Conservation (phyloP, 305 asterid species). For the Rubia tinctorum region DNA sequence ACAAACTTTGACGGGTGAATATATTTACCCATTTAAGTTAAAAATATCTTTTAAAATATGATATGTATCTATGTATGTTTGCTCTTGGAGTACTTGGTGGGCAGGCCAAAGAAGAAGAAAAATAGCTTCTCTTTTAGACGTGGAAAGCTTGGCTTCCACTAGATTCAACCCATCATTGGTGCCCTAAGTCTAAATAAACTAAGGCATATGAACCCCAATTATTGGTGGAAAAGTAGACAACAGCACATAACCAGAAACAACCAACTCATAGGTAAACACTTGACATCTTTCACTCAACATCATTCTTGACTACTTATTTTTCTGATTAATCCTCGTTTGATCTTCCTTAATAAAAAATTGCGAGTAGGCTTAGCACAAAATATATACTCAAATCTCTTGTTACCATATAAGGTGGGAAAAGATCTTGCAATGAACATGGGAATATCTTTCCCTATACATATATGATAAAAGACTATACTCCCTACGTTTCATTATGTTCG, state of each 20-base stretch:
- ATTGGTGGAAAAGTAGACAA: conserved; percentile 46
- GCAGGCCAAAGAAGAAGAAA: background rate
- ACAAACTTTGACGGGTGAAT: no score
- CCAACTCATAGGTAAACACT: conserved; percentile 19
- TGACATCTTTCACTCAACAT: conserved; percentile 15
- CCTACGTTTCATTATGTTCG: no score
- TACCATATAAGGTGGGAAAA: conserved; percentile 16
- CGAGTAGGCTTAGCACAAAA: background rate
- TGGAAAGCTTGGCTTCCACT: conserved; percentile 72
- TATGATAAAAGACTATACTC: background rate
- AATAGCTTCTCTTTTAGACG: conserved; percentile 38
- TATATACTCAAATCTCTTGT: conserved; percentile 10
- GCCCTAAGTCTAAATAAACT: conserved; percentile 33
- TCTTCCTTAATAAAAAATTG: conserved; percentile 3
- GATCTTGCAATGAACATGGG: conserved; percentile 13
- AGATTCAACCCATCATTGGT: conserved; percentile 56
- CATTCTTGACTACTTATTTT: conserved; percentile 17
- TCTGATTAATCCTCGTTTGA: conserved; percentile 19
- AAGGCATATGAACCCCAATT: conserved; percentile 46
- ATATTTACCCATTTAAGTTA: no score
- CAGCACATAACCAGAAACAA: conserved; percentile 25
- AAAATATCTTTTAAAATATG: no score
- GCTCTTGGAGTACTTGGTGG: conserved; percentile 18
- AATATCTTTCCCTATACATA: conserved; percentile 7
- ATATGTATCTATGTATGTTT: conserved; percentile 11